Evolutionary conservation across 2,329 filamentous ascomycete species (phyloP).

Genomic region (Trichoderma sp.): DNA sequence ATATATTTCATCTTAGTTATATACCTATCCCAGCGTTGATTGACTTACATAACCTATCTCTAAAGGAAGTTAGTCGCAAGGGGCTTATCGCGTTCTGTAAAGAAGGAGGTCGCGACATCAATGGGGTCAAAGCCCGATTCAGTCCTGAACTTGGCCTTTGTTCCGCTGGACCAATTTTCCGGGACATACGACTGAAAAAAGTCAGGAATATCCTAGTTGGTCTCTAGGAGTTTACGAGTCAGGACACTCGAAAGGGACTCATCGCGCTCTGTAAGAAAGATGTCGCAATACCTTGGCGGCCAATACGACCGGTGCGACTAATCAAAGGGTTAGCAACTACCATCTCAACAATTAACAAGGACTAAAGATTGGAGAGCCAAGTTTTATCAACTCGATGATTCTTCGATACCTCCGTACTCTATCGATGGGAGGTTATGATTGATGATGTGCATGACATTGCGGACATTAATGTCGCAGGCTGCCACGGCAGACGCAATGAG

Average conservation of each 20-base stretch:
- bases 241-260: constrained; percentile 71
- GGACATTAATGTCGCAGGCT: constrained; percentile 85
- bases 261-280: constrained; percentile 85
- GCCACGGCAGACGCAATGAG: constrained; percentile 84
- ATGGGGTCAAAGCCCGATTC: constrained; percentile 55
- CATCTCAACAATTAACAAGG: neutral
- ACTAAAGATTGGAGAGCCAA: neutral
- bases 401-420: constrained; percentile 81
- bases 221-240: constrained; percentile 80
- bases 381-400: constrained; percentile 89
- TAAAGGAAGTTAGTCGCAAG: too few species aligned
- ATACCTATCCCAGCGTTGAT: too few species aligned
- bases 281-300: constrained; percentile 79
- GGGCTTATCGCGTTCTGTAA: too few species aligned
- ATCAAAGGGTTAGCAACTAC: constrained; percentile 10
- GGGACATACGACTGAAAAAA: constrained; percentile 72
- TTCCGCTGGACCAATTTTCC: constrained; percentile 48
- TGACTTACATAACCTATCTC: too few species aligned
- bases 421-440: constrained; percentile 84
- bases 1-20: too few species aligned
- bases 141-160: constrained; percentile 56
- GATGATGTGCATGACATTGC: constrained; percentile 85
- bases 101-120: constrained; percentile 31
- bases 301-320: constrained; percentile 91
- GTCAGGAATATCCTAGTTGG: constrained; percentile 74